Base-by-base conservation (phyloP, 345 rosid genomes). In the Atalantia buxifolia region DNA sequence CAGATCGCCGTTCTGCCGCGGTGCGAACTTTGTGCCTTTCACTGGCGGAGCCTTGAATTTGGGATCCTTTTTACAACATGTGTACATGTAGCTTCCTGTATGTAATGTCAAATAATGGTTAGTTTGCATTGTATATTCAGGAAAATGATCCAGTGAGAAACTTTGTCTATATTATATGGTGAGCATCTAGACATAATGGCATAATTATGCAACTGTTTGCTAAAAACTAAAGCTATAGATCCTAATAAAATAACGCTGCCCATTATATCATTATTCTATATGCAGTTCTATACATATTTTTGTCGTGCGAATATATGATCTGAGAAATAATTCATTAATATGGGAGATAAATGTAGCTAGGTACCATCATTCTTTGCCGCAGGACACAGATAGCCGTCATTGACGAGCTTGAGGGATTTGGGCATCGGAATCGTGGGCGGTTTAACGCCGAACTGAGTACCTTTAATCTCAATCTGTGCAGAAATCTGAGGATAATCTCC, bases 301-400 rank as follows among this genome's bases (percentile, higher is more conserved):
- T 45, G 50, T 3, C 4, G 45, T 42, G 3, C 1, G 16, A 13
- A 13, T 13, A 45, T 45, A 12, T 45, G 50, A 45, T 45, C 5
- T 18, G 28, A 63, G 1, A 7, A 66, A 56, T 57, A 14, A 66
- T 8, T 36, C 53, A 35, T 2, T 30, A 40, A 70, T 16, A 2
- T n/a, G 2, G 14, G 50, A 12, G 18, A 30, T 31, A n/a, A 16
- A 42, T 4, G 62, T 53, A 18, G 7, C 21, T 5, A 2, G 72
- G 61, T 86, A 93, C 98, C 89, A 67, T 83, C 69, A 50, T 38
- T 78, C 9, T 82, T 88, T 0, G 93, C 66, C 7, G 78, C 82
- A 1, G 99, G 98, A 74, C 99, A 95, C 31, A 71, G 82, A 80
- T 81, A 96, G 10, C 92, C 97, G 38, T 89, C 89, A n/a, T 92